Conservation (phyloP, 768 basidiomycete genomes). For the Pleurotus sapidus region DNA sequence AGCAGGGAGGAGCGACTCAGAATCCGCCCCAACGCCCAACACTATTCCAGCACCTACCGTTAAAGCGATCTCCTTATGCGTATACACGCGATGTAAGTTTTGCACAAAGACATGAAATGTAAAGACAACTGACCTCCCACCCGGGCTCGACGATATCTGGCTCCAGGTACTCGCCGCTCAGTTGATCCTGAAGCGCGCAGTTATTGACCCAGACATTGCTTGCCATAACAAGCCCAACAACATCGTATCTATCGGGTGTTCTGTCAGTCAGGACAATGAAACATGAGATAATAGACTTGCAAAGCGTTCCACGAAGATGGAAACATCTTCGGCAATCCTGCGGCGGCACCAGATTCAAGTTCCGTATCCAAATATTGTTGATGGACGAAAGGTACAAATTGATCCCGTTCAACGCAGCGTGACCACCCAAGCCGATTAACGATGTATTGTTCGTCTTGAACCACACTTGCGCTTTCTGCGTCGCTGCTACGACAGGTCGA, state of each 20-base stretch:
- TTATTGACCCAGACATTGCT: constrained; percentile 17
- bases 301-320: constrained; percentile 16
- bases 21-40: too few relatives aligned
- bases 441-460: constrained; percentile 14
- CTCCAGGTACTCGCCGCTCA: constrained; percentile 11
- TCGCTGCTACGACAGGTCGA: constrained; percentile 10
- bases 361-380: constrained; percentile 14
- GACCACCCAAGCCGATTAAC: constrained; percentile 12
- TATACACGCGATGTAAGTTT: not conserved
- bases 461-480: constrained; percentile 15
- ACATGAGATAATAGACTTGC: constrained; percentile 1
- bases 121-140: constrained; percentile 8
- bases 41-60: constrained; percentile 5
- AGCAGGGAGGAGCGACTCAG: too few relatives aligned
- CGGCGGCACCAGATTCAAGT: constrained; percentile 15
- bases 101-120: not conserved
- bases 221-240: constrained; percentile 11
- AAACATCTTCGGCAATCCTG: constrained; percentile 15
- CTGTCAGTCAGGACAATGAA: not conserved
- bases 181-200: constrained; percentile 13
- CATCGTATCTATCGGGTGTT: constrained; percentile 10
- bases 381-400: constrained; percentile 11
- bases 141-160: constrained; percentile 9
- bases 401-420: constrained; percentile 12
- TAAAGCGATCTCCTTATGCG: constrained; percentile 12